Percentiles rank a stretch among this genome's conserved stretches.
Evolutionary conservation across 2,329 filamentous ascomycete species (phyloP).

Genomic region (Stenocarpella maydis): DNA sequence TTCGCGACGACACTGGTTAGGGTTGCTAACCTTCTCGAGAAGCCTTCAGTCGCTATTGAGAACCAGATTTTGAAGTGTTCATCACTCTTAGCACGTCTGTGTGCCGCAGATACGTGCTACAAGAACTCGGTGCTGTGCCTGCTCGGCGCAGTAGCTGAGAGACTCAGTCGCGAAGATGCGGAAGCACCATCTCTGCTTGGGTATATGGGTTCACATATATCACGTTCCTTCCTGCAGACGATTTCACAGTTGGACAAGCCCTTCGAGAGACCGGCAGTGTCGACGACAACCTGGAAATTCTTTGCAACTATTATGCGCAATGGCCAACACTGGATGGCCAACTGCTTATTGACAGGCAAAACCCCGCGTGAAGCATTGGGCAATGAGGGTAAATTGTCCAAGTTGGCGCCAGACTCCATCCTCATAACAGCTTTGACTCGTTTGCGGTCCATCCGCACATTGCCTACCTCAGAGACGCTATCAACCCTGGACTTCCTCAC

Average conservation of each 20-base stretch:
- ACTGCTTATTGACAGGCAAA: conserved; percentile 88
- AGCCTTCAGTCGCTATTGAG: conserved; percentile 73
- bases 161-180: conserved; percentile 68
- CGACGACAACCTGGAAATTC: conserved; percentile 81
- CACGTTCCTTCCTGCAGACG: conserved; percentile 83
- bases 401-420: conserved; percentile 67
- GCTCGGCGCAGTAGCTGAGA: conserved; percentile 76
- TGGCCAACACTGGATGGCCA: conserved; percentile 94
- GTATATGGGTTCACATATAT: conserved; percentile 82
- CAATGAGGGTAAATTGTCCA: conserved; percentile 59
- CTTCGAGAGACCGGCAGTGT: conserved; percentile 69
- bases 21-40: conserved; percentile 70
- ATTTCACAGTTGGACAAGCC: conserved; percentile 81
- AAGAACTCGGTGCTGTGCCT: conserved; percentile 72
- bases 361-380: conserved; percentile 80
- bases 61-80: conserved; percentile 82
- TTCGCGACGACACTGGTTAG: conserved; percentile 77
- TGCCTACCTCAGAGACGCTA: conserved; percentile 72
- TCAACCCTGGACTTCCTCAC: conserved; percentile 88
- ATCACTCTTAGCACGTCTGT: conserved; percentile 79
- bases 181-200: conserved; percentile 95
- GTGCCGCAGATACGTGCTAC: conserved; percentile 73
- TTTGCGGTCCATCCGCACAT: conserved; percentile 69
- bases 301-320: conserved; percentile 87
- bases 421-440: conserved; percentile 77